Conservation (phyloP, 805 yeast genomes). For the Cyberlindnera lachancei region DNA sequence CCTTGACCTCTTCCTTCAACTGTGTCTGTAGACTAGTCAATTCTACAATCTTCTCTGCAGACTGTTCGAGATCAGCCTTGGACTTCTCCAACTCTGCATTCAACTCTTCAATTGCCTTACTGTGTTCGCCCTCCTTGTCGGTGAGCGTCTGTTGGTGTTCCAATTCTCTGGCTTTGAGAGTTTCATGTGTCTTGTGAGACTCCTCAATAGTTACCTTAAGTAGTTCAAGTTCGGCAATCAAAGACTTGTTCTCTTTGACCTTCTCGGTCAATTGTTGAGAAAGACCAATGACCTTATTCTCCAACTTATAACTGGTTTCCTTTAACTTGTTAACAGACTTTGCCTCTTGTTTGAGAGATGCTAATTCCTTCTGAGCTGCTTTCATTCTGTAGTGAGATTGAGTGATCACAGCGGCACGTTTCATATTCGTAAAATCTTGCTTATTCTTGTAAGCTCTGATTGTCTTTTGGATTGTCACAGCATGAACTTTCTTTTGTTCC, state of each 20-base stretch:
- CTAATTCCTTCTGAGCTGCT: slow-evolving; percentile 59
- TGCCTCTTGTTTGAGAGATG: slow-evolving; percentile 71
- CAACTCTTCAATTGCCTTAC: slow-evolving; percentile 38
- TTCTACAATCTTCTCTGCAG: slow-evolving; percentile 51
- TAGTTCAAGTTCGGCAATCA: slow-evolving; percentile 51
- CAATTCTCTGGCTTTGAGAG: slow-evolving; percentile 46
- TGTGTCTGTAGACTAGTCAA: slow-evolving; percentile 54
- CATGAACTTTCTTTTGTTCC: slow-evolving; percentile 53
- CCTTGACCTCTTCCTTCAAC: slow-evolving; percentile 55
- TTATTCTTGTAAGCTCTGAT: slow-evolving; percentile 68
- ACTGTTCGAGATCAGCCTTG: slow-evolving; percentile 48
- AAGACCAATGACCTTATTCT: slow-evolving; percentile 94
- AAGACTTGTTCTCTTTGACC: slow-evolving; percentile 72
- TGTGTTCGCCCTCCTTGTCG: slow-evolving; percentile 39
- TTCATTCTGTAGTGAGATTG: slow-evolving; percentile 77
- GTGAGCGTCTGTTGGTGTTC: slow-evolving; percentile 42
- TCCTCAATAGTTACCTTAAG: slow-evolving; percentile 46
- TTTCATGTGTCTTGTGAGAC: slow-evolving; percentile 44
- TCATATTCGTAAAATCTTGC: slow-evolving; percentile 35
- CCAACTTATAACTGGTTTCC: slow-evolving; percentile 88
- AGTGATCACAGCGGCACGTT: slow-evolving; percentile 54
- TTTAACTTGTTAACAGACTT: slow-evolving; percentile 83
- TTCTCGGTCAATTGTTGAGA: slow-evolving; percentile 78
- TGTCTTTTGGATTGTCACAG: slow-evolving; percentile 62
- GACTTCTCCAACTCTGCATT: slow-evolving; percentile 49